Percentiles rank a stretch among this genome's conserved stretches.
Conservation (phyloP, 2,329 filamentous ascomycete species). For the Fusarium brevicatenulatum region DNA sequence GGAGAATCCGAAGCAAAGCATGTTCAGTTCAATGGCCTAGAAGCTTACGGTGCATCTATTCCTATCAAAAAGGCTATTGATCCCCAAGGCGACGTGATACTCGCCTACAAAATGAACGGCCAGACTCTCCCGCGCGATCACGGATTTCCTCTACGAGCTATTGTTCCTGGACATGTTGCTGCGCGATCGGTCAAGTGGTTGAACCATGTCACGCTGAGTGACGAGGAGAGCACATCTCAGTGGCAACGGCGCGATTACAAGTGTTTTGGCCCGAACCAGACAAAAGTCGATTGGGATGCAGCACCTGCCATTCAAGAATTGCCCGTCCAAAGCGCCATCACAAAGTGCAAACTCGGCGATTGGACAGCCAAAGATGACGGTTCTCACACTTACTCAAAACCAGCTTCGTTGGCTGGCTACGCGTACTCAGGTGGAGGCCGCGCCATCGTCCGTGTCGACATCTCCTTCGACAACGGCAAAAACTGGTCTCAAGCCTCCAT, state of each 20-base stretch:
- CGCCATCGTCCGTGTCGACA: constrained; percentile 73
- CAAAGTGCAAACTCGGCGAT: constrained; percentile 57
- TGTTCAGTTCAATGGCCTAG: constrained; percentile 67
- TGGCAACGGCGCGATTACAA: constrained; percentile 77
- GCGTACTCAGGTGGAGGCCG: constrained; percentile 75
- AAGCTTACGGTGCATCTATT: constrained; percentile 71
- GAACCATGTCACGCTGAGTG: constrained; percentile 69
- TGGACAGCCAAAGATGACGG: constrained; percentile 36
- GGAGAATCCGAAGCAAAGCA: constrained; percentile 57
- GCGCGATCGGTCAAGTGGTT: constrained; percentile 77
- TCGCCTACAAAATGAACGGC: constrained; percentile 76
- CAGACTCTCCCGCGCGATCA: constrained; percentile 70
- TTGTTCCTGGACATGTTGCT: constrained; percentile 73
- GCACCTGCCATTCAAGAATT: constrained; percentile 74
- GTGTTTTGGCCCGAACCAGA: constrained; percentile 72
- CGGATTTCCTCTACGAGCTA: constrained; percentile 70
- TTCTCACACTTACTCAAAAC: constrained; percentile 12
- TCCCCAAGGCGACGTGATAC: constrained; percentile 70
- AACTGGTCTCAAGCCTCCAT: constrained; percentile 73
- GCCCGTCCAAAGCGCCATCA: constrained; percentile 75
- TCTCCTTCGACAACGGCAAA: constrained; percentile 70
- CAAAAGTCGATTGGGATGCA: constrained; percentile 68
- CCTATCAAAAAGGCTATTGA: constrained; percentile 68
- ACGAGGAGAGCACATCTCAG: constrained; percentile 72
- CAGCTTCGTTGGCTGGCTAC: constrained; percentile 66